These are phyloP conservation scores for Yarrowia divulgata DNA, from an alignment of 805 yeast genomes.

Conservation along the genomic window DNA sequence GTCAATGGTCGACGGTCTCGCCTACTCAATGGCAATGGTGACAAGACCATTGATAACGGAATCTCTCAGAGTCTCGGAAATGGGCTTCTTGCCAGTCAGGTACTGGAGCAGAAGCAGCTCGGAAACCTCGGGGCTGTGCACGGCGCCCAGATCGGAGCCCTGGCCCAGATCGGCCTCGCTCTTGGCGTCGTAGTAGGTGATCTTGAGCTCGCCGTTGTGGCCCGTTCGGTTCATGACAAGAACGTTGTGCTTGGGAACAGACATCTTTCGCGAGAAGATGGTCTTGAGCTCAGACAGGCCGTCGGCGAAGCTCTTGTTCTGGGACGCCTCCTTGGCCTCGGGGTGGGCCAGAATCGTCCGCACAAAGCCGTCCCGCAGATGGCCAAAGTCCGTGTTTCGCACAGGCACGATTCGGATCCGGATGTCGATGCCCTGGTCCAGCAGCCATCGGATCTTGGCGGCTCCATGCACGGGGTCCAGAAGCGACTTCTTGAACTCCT, in stretches of 20 bases:
- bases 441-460: slow-evolving; percentile 61
- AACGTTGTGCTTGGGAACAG: slow-evolving; percentile 77
- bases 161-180: slow-evolving; percentile 46
- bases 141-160: slow-evolving; percentile 60
- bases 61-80: slow-evolving; percentile 62
- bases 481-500: slow-evolving; percentile 42
- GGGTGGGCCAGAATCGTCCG: slow-evolving; percentile 78
- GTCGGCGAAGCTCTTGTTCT: slow-evolving; percentile 56
- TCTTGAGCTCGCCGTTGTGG: slow-evolving; percentile 55
- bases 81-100: slow-evolving; percentile 70
- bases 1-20: no score
- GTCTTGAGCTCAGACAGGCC: slow-evolving; percentile 74
- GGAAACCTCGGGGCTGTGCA: slow-evolving; percentile 67
- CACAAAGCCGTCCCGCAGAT: slow-evolving; percentile 86
- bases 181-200: slow-evolving; percentile 56
- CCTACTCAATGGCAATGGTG: slow-evolving; percentile 40
- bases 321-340: slow-evolving; percentile 56
- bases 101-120: slow-evolving; percentile 78
- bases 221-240: slow-evolving; percentile 63
- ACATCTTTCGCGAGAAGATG: slow-evolving; percentile 68
- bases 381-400: slow-evolving; percentile 89
- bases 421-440: slow-evolving; percentile 67
- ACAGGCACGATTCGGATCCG: slow-evolving; percentile 82
- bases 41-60: slow-evolving; percentile 53
- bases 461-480: slow-evolving; percentile 61